These are phyloP conservation scores for Selaginella tamariscina DNA, from an alignment of 75 land plant species.

Conservation along the genomic window DNA sequence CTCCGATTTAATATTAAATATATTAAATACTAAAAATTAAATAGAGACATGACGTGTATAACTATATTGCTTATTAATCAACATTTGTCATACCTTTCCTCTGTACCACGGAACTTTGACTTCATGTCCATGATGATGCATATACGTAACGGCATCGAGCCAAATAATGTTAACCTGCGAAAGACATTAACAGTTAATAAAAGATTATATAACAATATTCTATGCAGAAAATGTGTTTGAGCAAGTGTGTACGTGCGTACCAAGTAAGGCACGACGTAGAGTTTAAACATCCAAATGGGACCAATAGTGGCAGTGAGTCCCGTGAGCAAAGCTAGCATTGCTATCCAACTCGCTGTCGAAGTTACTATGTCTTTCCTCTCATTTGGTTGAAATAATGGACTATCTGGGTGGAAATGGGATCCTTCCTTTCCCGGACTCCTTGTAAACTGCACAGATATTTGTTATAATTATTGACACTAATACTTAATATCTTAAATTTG, in stretches of 20 bases:
- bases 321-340: slow-evolving; percentile 47
- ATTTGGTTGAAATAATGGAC: slow-evolving; percentile 47
- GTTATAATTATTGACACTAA: not conserved
- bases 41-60: too few relatives aligned
- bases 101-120: slow-evolving; percentile 95
- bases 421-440: slow-evolving; percentile 82
- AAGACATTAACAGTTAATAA: slow-evolving; percentile 2
- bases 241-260: slow-evolving; percentile 22
- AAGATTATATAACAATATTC: not conserved
- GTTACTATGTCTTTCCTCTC: slow-evolving; percentile 59
- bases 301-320: slow-evolving; percentile 40
- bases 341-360: slow-evolving; percentile 68
- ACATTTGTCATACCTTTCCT: slow-evolving; percentile 84
- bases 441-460: slow-evolving; percentile 34
- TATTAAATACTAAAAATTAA: too few relatives aligned
- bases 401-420: slow-evolving; percentile 76
- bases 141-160: slow-evolving; percentile 83
- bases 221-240: not conserved
- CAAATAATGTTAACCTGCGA: slow-evolving; percentile 64
- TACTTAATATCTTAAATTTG: too few relatives aligned
- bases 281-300: slow-evolving; percentile 52
- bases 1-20: too few relatives aligned
- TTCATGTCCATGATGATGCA: slow-evolving; percentile 95
- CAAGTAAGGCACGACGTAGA: slow-evolving; percentile 78
- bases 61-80: too few relatives aligned